A percentile compares a stretch with the other conserved stretches of the same genome.
phyloP scores from a whole-genome alignment of 208 protist genomes.

The Acanthamoeba castellanii region DNA sequence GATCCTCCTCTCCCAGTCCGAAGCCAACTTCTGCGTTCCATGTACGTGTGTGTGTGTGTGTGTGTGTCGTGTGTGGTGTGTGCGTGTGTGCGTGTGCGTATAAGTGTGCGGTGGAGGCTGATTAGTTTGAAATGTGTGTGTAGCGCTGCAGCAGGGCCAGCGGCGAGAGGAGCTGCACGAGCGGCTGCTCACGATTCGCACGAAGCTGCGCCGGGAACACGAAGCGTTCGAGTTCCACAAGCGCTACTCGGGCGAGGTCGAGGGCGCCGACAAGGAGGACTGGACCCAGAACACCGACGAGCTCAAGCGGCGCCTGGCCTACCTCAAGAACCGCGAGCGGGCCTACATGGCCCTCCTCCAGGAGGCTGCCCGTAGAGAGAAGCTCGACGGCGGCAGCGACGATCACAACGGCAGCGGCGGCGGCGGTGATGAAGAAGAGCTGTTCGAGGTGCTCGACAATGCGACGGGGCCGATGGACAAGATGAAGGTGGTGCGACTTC shows the following conservation, averaged over 20 bases:
- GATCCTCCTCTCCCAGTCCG: neutral
- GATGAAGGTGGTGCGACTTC: neutral
- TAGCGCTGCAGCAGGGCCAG: neutral
- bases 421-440: neutral
- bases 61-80: neutral
- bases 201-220: neutral
- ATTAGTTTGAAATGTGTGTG: neutral
- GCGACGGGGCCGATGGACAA: neutral
- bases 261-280: constrained; percentile 22
- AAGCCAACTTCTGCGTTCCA: constrained; percentile 2
- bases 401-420: neutral
- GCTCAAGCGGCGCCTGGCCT: constrained; percentile 1
- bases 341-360: neutral
- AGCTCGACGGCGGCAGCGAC: neutral
- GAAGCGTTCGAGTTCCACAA: constrained; percentile 49
- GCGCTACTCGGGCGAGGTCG: constrained; percentile 1
- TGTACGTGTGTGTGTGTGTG: neutral
- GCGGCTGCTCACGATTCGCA: neutral
- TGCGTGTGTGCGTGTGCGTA: neutral
- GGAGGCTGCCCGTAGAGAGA: neutral
- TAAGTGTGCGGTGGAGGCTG: neutral
- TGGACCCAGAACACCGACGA: constrained; percentile 33
- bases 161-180: constrained; percentile 1
- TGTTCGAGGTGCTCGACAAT: neutral
- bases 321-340: constrained; percentile 13